Evolutionary conservation across 2,329 filamentous ascomycete genomes (phyloP).

Genomic region (Aureobasidium sp.): DNA sequence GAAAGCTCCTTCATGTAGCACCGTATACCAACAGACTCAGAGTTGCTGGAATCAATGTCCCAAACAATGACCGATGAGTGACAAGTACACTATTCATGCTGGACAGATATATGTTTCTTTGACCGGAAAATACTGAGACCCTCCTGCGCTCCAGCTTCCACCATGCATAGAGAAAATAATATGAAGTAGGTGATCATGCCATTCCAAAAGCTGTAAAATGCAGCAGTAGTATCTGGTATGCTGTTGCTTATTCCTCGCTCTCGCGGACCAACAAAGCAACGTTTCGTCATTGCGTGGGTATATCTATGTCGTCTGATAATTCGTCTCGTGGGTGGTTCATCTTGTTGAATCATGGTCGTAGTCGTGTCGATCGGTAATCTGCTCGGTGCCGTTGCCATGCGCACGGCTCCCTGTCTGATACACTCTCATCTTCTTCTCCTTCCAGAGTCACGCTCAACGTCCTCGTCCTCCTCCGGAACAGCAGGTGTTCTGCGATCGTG

Average conservation of each 20-base stretch:
- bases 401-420: background rate
- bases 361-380: background rate
- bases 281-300: background rate
- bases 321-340: background rate
- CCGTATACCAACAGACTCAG: background rate
- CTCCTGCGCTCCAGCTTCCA: background rate
- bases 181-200: background rate
- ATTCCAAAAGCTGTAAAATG: background rate
- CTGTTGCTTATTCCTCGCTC: background rate
- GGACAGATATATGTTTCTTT: no score
- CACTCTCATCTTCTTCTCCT: background rate
- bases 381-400: background rate
- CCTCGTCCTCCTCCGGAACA: slow-evolving; percentile 62
- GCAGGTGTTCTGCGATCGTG: slow-evolving; percentile 53
- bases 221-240: background rate
- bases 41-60: background rate
- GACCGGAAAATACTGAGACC: background rate
- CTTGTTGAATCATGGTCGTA: background rate
- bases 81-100: no score
- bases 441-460: slow-evolving; percentile 21
- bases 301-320: background rate
- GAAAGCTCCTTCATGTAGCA: background rate
- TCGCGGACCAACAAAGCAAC: background rate
- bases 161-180: background rate
- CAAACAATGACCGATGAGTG: no score